Conservation (phyloP, 2,329 filamentous ascomycete species). For the Piedraia hortae region DNA sequence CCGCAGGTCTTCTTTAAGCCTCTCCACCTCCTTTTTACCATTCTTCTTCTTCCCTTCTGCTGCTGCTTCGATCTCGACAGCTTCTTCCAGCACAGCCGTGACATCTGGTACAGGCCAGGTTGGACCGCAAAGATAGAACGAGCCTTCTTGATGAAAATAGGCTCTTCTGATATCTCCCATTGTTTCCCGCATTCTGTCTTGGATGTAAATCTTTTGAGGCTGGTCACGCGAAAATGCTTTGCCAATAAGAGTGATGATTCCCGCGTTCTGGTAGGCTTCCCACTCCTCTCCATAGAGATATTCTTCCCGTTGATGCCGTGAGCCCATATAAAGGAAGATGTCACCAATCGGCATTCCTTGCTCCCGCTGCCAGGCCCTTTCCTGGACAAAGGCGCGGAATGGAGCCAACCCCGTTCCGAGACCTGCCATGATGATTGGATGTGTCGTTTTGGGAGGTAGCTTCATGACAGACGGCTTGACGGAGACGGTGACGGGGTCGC, state of each 20-base stretch:
- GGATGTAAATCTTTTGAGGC: conserved; percentile 96
- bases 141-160: conserved; percentile 65
- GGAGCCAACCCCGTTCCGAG: conserved; percentile 92
- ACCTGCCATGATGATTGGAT: conserved; percentile 94
- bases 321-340: conserved; percentile 87
- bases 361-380: conserved; percentile 93
- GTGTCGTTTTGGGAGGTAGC: conserved; percentile 61
- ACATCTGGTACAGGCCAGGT: conserved; percentile 98
- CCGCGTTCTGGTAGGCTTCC: conserved; percentile 90
- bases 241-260: conserved; percentile 80
- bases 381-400: conserved; percentile 97
- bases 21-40: conserved; percentile 73
- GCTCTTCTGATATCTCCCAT: conserved; percentile 57
- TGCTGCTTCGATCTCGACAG: conserved; percentile 40
- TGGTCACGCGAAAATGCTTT: conserved; percentile 91
- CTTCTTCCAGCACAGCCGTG: conserved; percentile 78
- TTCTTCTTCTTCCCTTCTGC: conserved; percentile 25
- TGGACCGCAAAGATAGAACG: conserved; percentile 91
- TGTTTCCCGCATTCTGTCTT: conserved; percentile 87
- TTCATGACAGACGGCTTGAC: conserved; percentile 99
- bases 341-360: conserved; percentile 84
- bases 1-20: conserved; percentile 75
- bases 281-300: conserved; percentile 98
- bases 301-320: conserved; percentile 89
- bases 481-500: conserved; percentile 59